Base-by-base conservation (phyloP, 2,329 filamentous ascomycete species). In the Aphanocladium album region DNA sequence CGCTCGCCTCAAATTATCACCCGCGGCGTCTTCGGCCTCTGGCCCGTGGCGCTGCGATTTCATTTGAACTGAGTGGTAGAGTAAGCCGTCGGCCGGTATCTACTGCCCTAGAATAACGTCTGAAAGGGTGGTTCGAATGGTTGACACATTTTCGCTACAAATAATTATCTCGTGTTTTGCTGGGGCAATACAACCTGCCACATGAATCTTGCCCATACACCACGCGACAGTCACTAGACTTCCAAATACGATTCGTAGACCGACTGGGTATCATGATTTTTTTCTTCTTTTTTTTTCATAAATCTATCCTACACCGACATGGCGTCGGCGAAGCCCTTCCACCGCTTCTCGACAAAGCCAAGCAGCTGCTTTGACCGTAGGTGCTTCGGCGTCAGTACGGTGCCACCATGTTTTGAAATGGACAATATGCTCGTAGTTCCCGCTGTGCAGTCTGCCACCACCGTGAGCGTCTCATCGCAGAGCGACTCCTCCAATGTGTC, bases 401-500 rank as follows among this genome's bases (percentile, higher is more conserved):
- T 83, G 7, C 93, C 95, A 12, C 95, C 95, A 64, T 82, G 85
- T 80, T 96, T 98, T 68, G 95, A 91, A 63, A 98, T 81, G 54
- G 83, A 84, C 65, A 91, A 67, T 19, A 96, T 79, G 67, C 80
- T 82, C 3, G 79, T 81, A 54, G 79, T 76, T 1, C 78, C 82
- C n/a, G 71, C 68, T 14, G 72, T 76, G 62, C 77, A 78, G 70
- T 93, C 89, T n/a, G 96, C 84, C 53, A 95, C 87, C 37, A 96
- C 77, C 2, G 88, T 93, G n/a, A 95, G 79, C n/a, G 76, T 83
- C 79, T 99, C 95, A 63, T 87, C 81, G 70, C 91, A 96, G 47
- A 96, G 76, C 9, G 83, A 84, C 77, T 98, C 95, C 77, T 99
- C 95, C 67, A 96, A 88, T 23, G 86, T 84, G 76, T 99, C 95